Conservation (phyloP, 805 yeast species). For the Sungouiozyma intestinalis region DNA sequence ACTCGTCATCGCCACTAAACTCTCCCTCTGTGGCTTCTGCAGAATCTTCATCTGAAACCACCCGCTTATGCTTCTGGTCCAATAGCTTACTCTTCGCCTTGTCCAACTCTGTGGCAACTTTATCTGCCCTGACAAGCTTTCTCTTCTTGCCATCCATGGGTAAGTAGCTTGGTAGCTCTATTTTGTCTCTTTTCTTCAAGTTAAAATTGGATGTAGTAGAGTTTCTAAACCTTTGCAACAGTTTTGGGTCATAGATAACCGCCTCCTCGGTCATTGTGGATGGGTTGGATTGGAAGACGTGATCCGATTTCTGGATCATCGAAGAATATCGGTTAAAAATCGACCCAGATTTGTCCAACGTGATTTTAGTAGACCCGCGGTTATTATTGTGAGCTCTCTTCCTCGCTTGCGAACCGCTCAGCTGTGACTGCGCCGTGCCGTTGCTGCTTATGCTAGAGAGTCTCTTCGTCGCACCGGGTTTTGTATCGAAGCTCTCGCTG, state of each 20-base stretch:
- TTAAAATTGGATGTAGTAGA: background rate
- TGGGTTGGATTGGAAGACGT: background rate
- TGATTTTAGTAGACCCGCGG: conserved; percentile 19
- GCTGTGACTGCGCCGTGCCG: background rate
- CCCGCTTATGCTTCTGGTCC: conserved; percentile 15
- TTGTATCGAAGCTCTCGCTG: background rate
- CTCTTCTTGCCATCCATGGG: conserved; percentile 25
- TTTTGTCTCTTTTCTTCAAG: background rate
- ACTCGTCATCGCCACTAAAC: conserved; percentile 35
- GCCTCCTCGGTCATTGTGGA: background rate
- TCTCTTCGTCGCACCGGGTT: conserved; percentile 1
- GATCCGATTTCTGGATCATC: conserved; percentile 14
- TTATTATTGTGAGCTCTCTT: background rate
- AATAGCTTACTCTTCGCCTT: conserved; percentile 22
- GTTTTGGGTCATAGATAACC: conserved; percentile 1
- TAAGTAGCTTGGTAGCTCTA: background rate
- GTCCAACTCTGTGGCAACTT: conserved; percentile 23
- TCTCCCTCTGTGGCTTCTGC: conserved; percentile 17
- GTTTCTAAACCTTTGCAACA: conserved; percentile 2
- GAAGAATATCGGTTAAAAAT: conserved; percentile 30
- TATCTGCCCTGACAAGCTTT: conserved; percentile 33
- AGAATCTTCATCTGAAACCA: conserved; percentile 11
- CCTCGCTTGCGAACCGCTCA: background rate
- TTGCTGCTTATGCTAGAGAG: background rate
- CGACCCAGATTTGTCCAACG: conserved; percentile 29